Percentiles rank a stretch among this genome's conserved stretches.
These are phyloP conservation scores for Starmerella scarabaei DNA, from an alignment of 805 yeast species.

Conservation along the genomic window DNA sequence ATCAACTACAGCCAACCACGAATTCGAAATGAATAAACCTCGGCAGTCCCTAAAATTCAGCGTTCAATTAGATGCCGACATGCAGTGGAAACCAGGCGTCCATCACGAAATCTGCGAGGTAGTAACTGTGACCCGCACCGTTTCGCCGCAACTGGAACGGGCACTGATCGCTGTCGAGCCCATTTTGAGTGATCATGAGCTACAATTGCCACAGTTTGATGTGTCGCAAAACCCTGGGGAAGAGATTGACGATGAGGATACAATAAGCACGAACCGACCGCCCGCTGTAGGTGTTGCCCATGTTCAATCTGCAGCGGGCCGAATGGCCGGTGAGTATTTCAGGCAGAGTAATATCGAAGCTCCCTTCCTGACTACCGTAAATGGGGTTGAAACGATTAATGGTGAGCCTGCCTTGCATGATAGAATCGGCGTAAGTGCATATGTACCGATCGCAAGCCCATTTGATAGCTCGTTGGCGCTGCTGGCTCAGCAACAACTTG, in stretches of 20 bases:
- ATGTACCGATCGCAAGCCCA: slow-evolving; percentile 17
- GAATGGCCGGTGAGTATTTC: slow-evolving; percentile 9
- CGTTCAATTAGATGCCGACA: not conserved
- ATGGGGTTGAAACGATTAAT: slow-evolving; percentile 7
- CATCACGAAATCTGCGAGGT: not conserved
- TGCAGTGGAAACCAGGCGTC: not conserved
- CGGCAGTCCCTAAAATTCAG: slow-evolving; percentile 8
- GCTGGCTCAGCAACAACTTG: slow-evolving; percentile 14
- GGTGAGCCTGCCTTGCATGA: slow-evolving; percentile 12
- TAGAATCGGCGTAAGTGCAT: slow-evolving; percentile 7
- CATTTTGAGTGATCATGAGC: slow-evolving; percentile 12
- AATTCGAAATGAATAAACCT: slow-evolving; percentile 1
- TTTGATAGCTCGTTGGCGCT: slow-evolving; percentile 19
- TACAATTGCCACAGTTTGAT: slow-evolving; percentile 6
- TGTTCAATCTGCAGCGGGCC: slow-evolving; percentile 14
- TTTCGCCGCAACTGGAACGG: not conserved
- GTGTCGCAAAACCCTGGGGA: no score
- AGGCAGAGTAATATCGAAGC: slow-evolving; percentile 1
- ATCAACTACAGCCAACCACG: not conserved
- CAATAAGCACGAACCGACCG: no score
- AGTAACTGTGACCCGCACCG: not conserved
- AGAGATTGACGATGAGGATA: not conserved
- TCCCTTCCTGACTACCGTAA: slow-evolving; percentile 3
- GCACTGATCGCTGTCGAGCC: slow-evolving; percentile 6
- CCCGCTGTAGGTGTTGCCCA: slow-evolving; percentile 1